Evolutionary conservation across 2,329 filamentous ascomycete species (phyloP).

Genomic region (Sarocladium oryzae): DNA sequence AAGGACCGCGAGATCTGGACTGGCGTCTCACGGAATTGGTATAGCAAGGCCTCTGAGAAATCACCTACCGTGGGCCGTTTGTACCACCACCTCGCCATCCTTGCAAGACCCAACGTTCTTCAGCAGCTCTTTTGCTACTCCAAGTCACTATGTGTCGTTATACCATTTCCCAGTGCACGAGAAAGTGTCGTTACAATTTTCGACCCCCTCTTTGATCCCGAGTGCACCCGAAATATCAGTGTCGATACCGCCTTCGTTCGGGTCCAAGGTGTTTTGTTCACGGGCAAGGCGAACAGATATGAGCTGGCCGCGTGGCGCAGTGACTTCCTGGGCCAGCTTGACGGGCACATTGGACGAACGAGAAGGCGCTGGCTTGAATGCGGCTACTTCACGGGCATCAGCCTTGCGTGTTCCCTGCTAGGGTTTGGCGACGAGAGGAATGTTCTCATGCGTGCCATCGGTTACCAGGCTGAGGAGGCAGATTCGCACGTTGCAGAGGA

Average conservation of each 20-base stretch:
- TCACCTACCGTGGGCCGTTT: constrained; percentile 69
- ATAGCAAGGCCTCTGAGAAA: constrained; percentile 71
- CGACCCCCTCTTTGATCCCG: constrained; percentile 44
- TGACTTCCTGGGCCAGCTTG: constrained; percentile 48
- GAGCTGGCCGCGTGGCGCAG: constrained; percentile 37
- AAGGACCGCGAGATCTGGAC: constrained; percentile 76
- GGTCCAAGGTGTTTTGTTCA: constrained; percentile 59
- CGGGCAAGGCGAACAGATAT: constrained; percentile 34
- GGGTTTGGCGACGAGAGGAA: constrained; percentile 35
- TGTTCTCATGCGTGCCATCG: constrained; percentile 35
- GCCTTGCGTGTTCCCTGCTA: constrained; percentile 24
- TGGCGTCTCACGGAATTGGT: constrained; percentile 75
- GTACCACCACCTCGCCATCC: constrained; percentile 81
- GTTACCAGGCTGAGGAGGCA: constrained; percentile 21
- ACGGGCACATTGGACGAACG: constrained; percentile 47
- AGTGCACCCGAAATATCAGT: constrained; percentile 23
- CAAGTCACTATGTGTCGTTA: constrained; percentile 61
- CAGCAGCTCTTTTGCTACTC: constrained; percentile 68
- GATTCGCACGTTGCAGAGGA: constrained; percentile 19
- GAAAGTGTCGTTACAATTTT: constrained; percentile 68
- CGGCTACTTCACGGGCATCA: constrained; percentile 32
- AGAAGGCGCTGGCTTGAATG: constrained; percentile 45
- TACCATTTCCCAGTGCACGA: constrained; percentile 60
- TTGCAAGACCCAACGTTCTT: constrained; percentile 62
- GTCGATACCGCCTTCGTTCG: constrained; percentile 57